Evolutionary conservation across 495 filamentous ascomycete genomes (phyloP).

Genomic region (Aspergillus incahuasiensis): DNA sequence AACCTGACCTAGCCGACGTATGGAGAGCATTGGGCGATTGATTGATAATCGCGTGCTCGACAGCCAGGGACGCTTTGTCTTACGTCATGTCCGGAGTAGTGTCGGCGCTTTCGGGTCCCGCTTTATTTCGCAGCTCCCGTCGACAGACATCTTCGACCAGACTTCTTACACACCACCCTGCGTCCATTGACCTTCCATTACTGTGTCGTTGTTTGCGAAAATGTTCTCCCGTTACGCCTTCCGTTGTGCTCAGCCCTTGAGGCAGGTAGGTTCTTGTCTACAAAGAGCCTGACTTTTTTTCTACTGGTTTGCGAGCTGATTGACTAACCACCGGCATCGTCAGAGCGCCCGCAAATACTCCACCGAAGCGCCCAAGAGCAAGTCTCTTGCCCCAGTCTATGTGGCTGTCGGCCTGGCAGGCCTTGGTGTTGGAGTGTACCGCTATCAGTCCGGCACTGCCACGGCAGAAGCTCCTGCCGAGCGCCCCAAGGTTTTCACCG

Average conservation of each 20-base stretch:
- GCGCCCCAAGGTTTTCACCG: slow-evolving; percentile 59
- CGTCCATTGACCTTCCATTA: slow-evolving; percentile 13
- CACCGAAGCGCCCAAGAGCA: slow-evolving; percentile 39
- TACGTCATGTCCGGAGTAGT: slow-evolving; percentile 19
- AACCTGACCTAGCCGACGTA: not conserved
- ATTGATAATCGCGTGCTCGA: slow-evolving; percentile 9
- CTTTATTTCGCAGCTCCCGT: slow-evolving; percentile 10
- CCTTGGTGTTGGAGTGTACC: slow-evolving; percentile 39
- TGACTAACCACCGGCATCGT: slow-evolving; percentile 4
- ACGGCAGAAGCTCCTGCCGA: slow-evolving; percentile 34
- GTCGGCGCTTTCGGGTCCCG: slow-evolving; percentile 11
- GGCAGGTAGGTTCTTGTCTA: slow-evolving; percentile 34
- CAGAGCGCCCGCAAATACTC: slow-evolving; percentile 53
- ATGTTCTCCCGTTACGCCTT: slow-evolving; percentile 50
- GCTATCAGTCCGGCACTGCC: slow-evolving; percentile 33
- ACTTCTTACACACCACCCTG: slow-evolving; percentile 13
- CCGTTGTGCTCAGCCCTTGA: slow-evolving; percentile 45
- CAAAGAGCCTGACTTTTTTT: not conserved
- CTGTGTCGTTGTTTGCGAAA: slow-evolving; percentile 16
- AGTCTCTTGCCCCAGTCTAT: slow-evolving; percentile 39
- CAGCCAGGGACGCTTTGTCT: slow-evolving; percentile 10
- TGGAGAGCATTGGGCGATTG: not conserved
- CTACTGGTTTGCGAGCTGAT: not conserved
- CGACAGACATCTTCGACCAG: slow-evolving; percentile 14
- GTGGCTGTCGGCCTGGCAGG: slow-evolving; percentile 38